Conservation (phyloP, 345 rosid species). For the Cardamine occulta region DNA sequence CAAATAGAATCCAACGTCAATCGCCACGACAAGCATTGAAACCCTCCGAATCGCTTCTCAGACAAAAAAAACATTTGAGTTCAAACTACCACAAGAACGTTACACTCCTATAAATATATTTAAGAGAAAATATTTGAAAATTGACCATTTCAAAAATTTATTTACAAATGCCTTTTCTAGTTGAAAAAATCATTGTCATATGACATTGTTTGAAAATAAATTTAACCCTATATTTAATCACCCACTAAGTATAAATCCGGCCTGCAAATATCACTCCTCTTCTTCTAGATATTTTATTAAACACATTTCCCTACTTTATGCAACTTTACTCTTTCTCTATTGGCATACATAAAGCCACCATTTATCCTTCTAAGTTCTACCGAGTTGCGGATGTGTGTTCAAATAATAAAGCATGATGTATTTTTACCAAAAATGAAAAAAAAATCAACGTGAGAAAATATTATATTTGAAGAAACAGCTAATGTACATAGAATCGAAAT, state of each 20-base stretch:
- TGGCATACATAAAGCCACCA: conserved; percentile 35
- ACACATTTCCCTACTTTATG: conserved; percentile 7
- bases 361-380: background rate
- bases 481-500: background rate
- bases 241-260: background rate
- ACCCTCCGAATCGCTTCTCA: too few relatives aligned
- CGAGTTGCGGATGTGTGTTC: background rate
- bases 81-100: too few relatives aligned
- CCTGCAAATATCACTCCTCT: background rate
- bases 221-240: too few relatives aligned
- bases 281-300: background rate
- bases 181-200: too few relatives aligned
- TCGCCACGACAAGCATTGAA: too few relatives aligned
- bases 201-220: too few relatives aligned
- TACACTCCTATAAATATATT: too few relatives aligned
- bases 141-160: too few relatives aligned
- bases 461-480: conserved; percentile 2
- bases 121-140: too few relatives aligned
- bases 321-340: conserved; percentile 1
- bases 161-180: too few relatives aligned
- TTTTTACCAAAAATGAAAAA: background rate
- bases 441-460: background rate
- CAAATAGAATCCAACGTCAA: too few relatives aligned
- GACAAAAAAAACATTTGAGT: too few relatives aligned
- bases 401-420: background rate